A percentile compares a stretch with the other conserved stretches of the same genome.
Evolutionary conservation across 1,284 basidiomycete genomes (phyloP).

Genomic region (Ceratobasidium sp.): DNA sequence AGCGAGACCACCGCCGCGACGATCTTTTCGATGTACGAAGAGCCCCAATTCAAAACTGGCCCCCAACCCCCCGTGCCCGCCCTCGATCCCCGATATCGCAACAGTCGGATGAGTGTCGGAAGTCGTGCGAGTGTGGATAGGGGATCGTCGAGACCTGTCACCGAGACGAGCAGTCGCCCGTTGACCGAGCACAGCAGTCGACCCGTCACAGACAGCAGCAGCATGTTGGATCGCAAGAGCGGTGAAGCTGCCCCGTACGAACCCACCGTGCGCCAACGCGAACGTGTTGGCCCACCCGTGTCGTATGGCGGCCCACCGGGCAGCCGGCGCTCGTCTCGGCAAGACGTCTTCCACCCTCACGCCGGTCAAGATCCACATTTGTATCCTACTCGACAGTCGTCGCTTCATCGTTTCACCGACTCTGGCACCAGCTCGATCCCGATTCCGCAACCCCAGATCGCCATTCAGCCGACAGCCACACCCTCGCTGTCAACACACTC

Average conservation of each 20-base stretch:
- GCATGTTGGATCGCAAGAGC: background rate
- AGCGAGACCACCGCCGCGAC: conserved; percentile 72
- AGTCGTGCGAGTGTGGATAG: background rate
- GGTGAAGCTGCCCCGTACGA: background rate
- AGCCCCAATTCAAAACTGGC: conserved; percentile 42
- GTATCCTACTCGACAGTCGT: background rate
- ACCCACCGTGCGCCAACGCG: background rate
- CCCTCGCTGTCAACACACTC: background rate
- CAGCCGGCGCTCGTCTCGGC: background rate
- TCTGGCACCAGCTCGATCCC: background rate
- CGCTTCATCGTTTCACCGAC: conserved; percentile 3
- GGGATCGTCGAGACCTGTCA: too few species aligned
- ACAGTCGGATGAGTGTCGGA: conserved; percentile 26
- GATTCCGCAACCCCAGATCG: background rate
- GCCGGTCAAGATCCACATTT: background rate
- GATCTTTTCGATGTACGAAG: conserved; percentile 81
- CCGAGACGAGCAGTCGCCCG: background rate
- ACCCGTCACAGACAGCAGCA: background rate
- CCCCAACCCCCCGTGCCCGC: conserved; percentile 22
- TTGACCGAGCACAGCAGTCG: background rate
- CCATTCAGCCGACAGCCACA: conserved; percentile 8
- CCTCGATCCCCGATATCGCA: conserved; percentile 31
- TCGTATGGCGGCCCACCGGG: background rate
- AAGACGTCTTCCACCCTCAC: background rate
- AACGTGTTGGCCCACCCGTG: background rate